Percentiles rank a stretch among this genome's conserved stretches.
phyloP scores from a whole-genome alignment of 345 rosid species.

The Rubroshorea leprosula region DNA sequence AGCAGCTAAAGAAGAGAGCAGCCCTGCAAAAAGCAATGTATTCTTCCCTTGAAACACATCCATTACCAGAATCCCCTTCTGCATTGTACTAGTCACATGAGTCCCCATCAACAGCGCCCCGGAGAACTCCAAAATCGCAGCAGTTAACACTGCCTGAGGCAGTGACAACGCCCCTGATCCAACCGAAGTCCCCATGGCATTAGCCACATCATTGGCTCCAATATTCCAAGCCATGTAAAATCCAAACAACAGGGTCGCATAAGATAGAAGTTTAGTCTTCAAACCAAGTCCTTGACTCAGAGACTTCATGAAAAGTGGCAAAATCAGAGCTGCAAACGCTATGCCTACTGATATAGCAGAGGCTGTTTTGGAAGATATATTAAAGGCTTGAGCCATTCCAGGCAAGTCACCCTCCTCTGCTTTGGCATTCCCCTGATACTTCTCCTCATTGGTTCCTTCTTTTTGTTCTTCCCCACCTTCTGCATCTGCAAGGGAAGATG shows the following conservation, averaged over 20 bases:
- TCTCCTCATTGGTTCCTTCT: conserved; percentile 32
- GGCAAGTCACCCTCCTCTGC: conserved; percentile 25
- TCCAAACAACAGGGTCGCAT: conserved; percentile 70
- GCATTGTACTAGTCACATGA: conserved; percentile 97
- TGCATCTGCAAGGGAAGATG: conserved; percentile 64
- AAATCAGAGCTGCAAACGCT: conserved; percentile 61
- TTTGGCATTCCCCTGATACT: conserved; percentile 21
- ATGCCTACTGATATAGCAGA: conserved; percentile 53
- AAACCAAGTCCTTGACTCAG: conserved; percentile 49
- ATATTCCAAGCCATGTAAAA: conserved; percentile 99
- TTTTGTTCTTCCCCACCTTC: conserved; percentile 44
- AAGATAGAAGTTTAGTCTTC: conserved; percentile 66
- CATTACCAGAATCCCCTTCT: conserved; percentile 89
- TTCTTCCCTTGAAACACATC: conserved; percentile 87
- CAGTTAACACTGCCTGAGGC: conserved; percentile 81
- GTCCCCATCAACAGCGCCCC: conserved; percentile 96
- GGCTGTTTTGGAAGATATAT: conserved; percentile 66
- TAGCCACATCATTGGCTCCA: conserved; percentile 97
- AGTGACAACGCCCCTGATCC: conserved; percentile 87
- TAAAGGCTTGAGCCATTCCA: conserved; percentile 82
- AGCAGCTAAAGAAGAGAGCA: conserved; percentile 81
- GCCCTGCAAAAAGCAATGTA: conserved; percentile 73
- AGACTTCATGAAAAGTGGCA: conserved; percentile 76
- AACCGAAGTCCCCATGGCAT: conserved; percentile 98
- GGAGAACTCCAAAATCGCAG: conserved; percentile 90